Evolutionary conservation across 306 rosid species (phyloP).

Genomic region (Gynostemma pentaphyllum): DNA sequence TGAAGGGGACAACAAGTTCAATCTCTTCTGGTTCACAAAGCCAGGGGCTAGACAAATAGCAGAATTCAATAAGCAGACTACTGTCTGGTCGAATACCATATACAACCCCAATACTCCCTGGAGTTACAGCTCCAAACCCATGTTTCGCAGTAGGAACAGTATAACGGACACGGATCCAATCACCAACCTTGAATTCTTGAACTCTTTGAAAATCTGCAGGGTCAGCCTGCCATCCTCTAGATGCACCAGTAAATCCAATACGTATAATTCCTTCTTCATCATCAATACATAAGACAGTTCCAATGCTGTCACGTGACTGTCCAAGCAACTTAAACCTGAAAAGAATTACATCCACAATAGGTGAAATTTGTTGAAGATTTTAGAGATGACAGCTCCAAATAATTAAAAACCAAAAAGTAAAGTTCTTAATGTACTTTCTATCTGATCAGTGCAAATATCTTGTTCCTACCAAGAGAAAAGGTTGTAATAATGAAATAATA

Average conservation of each 20-base stretch:
- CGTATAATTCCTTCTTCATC: slow-evolving; percentile 89
- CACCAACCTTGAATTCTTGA: slow-evolving; percentile 97
- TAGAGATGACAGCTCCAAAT: not conserved
- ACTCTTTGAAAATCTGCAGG: slow-evolving; percentile 99
- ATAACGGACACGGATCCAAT: slow-evolving; percentile 95
- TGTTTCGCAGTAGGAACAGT: slow-evolving; percentile 89
- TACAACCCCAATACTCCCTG: slow-evolving; percentile 97
- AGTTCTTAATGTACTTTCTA: not conserved
- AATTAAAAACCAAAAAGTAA: not conserved
- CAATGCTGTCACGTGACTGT: slow-evolving; percentile 92
- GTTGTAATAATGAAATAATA: not conserved
- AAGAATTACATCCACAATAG: not conserved
- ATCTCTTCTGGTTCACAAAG: slow-evolving; percentile 99
- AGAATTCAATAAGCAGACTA: slow-evolving; percentile 74
- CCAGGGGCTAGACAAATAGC: slow-evolving; percentile 98
- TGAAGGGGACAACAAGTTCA: slow-evolving; percentile 83
- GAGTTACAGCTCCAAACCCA: slow-evolving; percentile 93
- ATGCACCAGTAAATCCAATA: slow-evolving; percentile 99
- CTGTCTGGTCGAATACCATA: slow-evolving; percentile 96
- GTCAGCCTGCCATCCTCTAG: slow-evolving; percentile 99
- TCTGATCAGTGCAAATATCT: not conserved
- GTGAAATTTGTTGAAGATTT: not conserved
- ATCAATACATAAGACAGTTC: slow-evolving; percentile 91
- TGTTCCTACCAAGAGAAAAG: not conserved
- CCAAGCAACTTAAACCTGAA: slow-evolving; percentile 98